Base-by-base conservation (phyloP, 768 basidiomycete species). In the Lactarius evosmus region DNA sequence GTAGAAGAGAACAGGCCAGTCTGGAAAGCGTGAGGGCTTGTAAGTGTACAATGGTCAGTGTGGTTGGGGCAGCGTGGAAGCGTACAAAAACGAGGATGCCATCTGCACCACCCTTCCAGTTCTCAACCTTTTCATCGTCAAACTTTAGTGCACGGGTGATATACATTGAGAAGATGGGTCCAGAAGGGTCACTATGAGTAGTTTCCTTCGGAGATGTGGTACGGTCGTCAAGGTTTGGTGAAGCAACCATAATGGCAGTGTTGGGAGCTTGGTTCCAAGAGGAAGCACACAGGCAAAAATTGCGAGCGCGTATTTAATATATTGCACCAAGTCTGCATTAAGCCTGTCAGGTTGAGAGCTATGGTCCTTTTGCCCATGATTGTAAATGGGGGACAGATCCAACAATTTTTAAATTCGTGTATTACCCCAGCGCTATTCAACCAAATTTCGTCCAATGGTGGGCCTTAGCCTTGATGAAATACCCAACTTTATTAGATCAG, bases 11-110 rank as follows among this genome's bases (percentile, higher is more conserved):
- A 44, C 11, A 44, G 41, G 1, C 41, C 41, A 22, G n/a, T 44
- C 41, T 44, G 41, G 41, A 22, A n/a, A 22, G 41, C 0, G 19
- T 9, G 9, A 11, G n/a, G 4, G 1, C 41, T 44, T n/a, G 22
- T 58, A 12, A 46, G 22, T 3, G 17, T 11, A 16, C 30, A 6
- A 34, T 2, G 4, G 22, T 17, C 12, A 16, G n/a, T n/a, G n/a
- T 58, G 7, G 11, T 8, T 25, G 8, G 9, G 8, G 41, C 6
- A 12, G 30, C 0, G 9, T 0, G 9, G 9, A 5, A 34, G 9
- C 57, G 29, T 49, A 58, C 57, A 30, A 49, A 58, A 33, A 58
- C 44, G 5, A 49, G 44, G 44, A 58, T 60, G 7, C 58, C 27
- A 9, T 52, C 27, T 22, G 50, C 58, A 22, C 19, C 19, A 16